Percentiles rank a stretch among this genome's conserved stretches.
Evolutionary conservation across 306 rosid genomes (phyloP).

Genomic region (Fragaria nilgerrensis): DNA sequence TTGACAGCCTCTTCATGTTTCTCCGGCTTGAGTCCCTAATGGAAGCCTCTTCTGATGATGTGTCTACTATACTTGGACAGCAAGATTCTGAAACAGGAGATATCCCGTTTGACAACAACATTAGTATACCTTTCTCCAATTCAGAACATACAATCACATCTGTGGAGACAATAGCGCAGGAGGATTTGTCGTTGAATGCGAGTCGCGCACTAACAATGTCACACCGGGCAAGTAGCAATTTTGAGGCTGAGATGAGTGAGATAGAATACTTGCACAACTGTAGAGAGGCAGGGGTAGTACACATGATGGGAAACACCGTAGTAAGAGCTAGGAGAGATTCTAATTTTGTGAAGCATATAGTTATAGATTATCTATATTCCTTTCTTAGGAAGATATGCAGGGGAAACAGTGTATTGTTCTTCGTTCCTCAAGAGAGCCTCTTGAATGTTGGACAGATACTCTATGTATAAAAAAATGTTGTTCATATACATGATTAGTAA

Average conservation of each 20-base stretch:
- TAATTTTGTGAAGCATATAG: conserved; percentile 62
- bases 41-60: conserved; percentile 87
- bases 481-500: no score
- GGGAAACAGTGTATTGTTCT: conserved; percentile 79
- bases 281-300: conserved; percentile 93
- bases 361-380: conserved; percentile 79
- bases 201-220: conserved; percentile 37
- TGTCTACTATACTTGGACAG: conserved; percentile 55
- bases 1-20: conserved; percentile 62
- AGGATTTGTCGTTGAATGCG: conserved; percentile 31
- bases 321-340: conserved; percentile 76
- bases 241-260: conserved; percentile 47
- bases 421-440: conserved; percentile 93
- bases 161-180: conserved; percentile 56
- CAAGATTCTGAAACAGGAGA: conserved; percentile 41
- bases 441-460: conserved; percentile 84
- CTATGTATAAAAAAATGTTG: conserved; percentile 54
- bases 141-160: conserved; percentile 50
- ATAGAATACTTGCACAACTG: conserved; percentile 69
- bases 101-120: conserved; percentile 28
- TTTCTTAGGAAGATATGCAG: conserved; percentile 94
- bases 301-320: conserved; percentile 85
- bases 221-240: conserved; percentile 49
- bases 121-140: conserved; percentile 33
- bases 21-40: conserved; percentile 78